Evolutionary conservation across 116 monocot species (phyloP), one percentile per base, ranked within the genome.

Genomic region (Phalaenopsis hybrid): DNA sequence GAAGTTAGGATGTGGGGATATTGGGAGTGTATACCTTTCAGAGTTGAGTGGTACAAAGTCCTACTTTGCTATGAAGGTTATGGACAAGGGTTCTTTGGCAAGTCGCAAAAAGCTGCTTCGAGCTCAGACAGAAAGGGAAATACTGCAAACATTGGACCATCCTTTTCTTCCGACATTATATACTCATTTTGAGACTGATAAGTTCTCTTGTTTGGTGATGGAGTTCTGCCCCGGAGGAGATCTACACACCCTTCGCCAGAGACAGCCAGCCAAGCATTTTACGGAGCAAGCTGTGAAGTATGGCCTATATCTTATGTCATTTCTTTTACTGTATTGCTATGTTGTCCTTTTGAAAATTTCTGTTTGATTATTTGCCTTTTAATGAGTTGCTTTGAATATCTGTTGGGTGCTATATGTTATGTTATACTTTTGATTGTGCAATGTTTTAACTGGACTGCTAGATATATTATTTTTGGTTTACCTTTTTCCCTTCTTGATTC

Each of bases 151-250:
- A 21, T 74, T 93, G n/a, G 93, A 93, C 67, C 93, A 93, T 87
- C 93, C 93, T 1, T 93, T 93, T 82, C 90, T 93, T 82, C 93
- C 93, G 4, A 90, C 90, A 50, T 69, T 93, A 50, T 93, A 90
- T 75, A 81, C 93, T 10, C 93, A 93, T 65, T 93, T 93, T 83
- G 92, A 92, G 82, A 93, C 90, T 15, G 90, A 93, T 51, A 93
- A 93, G 44, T 90, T 90, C 80, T 93, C 90, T 3, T 93, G 93
- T 79, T 80, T 93, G 70, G 89, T 93, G n/a, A 93, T 93, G 93
- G 93, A 93, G 85, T 90, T 86, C 77, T 93, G 93, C 77, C 93
- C 93, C 0, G 93, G 93, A 55, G 93, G 93, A 75, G 93, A 93
- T 83, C 65, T 93, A 79, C 93, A 93, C 73, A 89, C 93, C 23